Evolutionary conservation across 2,329 filamentous ascomycete species (phyloP), one percentile per base, ranked within the genome.

Genomic region (Helotiales sp.): DNA sequence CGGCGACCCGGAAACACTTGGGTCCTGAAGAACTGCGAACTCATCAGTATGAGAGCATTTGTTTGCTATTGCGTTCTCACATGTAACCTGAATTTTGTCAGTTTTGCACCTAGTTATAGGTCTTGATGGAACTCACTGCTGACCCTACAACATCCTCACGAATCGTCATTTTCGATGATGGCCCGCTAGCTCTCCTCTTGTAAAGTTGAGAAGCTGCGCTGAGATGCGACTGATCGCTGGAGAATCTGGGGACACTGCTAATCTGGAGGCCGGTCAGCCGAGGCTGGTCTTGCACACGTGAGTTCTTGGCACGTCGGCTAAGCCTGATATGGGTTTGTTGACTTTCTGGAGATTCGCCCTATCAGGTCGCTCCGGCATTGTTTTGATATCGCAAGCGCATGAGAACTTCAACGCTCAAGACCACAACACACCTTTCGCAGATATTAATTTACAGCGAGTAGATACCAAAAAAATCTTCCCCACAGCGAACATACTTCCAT

Each of bases 81-180:
- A 72, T 67, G 69, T 67, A 63, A 71, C 66, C 67, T 71, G 62
- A 60, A 55, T 38, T 46, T 57, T n/a, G 47, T 63, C 58, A 66
- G 63, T 66, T 48, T 44, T 67, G 63, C n/a, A n/a, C 13, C 42
- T 48, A 5, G 25, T 27, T 19, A 40, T 6, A 33, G 50, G 33
- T 13, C 8, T 31, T 31, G 24, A 15, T 34, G n/a, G 53, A 55
- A 49, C 80, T 72, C 81, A 89, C 87, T 72, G 91, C 93, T 71
- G 92, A 96, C 67, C 86, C 81, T 69, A 96, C 85, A 64, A 97
- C 80, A 74, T 98, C 93, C 85, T 98, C 93, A 73, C 95, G 91
- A 79, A 96, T 91, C 79, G 93, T 87, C 81, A 86, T 93, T 75
- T 63, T 73, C 70, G 36, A 48, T 44, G 19, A 44, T 5, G 22